A percentile compares a stretch with the other conserved stretches of the same genome.
These are phyloP conservation scores for Pleurotus salmoneostramineus DNA, from an alignment of 768 basidiomycete genomes.

Conservation along the genomic window DNA sequence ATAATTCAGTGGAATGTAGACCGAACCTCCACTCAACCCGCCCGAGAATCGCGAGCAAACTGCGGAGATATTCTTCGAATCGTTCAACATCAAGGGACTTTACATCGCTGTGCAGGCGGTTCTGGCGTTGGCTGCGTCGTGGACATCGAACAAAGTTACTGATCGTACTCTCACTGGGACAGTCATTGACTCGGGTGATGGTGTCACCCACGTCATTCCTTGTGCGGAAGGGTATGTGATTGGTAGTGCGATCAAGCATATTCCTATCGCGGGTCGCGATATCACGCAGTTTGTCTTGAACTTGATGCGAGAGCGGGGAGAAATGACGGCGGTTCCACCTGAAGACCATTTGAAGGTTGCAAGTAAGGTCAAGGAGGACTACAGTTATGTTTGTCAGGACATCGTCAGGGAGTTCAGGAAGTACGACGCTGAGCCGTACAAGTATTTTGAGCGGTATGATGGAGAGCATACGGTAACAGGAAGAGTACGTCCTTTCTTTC, in stretches of 20 bases:
- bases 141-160: conserved; percentile 86
- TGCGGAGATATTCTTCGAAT: conserved; percentile 99
- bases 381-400: conserved; percentile 98
- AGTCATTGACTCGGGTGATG: conserved; percentile 98
- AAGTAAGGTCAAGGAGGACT: conserved; percentile 94
- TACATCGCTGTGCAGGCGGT: conserved; percentile 99
- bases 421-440: conserved; percentile 94
- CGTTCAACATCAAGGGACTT: conserved; percentile 97
- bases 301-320: conserved; percentile 91
- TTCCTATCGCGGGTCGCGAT: conserved; percentile 97
- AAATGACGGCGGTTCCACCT: conserved; percentile 85
- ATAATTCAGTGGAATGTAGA: conserved; percentile 54
- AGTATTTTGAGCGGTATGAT: conserved; percentile 91
- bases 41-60: conserved; percentile 99
- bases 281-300: conserved; percentile 96
- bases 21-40: conserved; percentile 97
- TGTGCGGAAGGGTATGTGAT: conserved; percentile 98
- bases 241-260: conserved; percentile 97
- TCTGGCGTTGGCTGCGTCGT: conserved; percentile 94
- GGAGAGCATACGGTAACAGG: conserved; percentile 93
- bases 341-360: conserved; percentile 94
- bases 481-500: conserved; percentile 63
- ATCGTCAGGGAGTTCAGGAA: conserved; percentile 99
- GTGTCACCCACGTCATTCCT: conserved; percentile 97
- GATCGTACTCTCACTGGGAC: conserved; percentile 95